Evolutionary conservation across 1,284 basidiomycete species (phyloP), one percentile per base, ranked within the genome.

Genomic region (Puccinia coronata): DNA sequence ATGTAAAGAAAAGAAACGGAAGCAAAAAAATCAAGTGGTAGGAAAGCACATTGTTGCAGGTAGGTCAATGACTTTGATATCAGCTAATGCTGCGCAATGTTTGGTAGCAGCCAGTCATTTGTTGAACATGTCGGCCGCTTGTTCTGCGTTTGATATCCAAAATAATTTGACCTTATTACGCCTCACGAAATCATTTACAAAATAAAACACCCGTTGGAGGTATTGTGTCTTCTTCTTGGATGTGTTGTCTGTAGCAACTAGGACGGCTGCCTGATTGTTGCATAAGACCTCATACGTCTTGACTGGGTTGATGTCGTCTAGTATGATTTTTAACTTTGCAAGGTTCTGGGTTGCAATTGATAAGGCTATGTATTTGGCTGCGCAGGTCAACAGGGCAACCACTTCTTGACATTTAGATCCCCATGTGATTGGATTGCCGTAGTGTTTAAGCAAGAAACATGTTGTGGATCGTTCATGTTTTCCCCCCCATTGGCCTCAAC

Each of bases 391-490:
- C 47, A 51, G 23, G 1, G 69, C 69, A 2, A 71, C 69, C 2
- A 71, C 28, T 9, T 34, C 18, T 25, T 71, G 69, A n/a, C 69
- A 43, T 25, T 49, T 41, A 18, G 69, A 71, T 16, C 47, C 49
- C 69, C 69, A 71, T 5, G 69, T 34, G 49, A 71, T 71, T 23
- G 69, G 69, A 31, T 47, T 51, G 12, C 69, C 41, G 23, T 23
- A 31, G 25, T 34, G 41, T 51, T 71, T 20, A 23, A 71, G 41
- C 18, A 71, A 9, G 20, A 25, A 71, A 8, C 69, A 41, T 43
- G 39, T 25, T 20, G 69, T 51, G 11, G 23, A 47, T 18, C 69
- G 41, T 20, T 34, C 34, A 70, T 70, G 67, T 43, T 70, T 25
- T 9, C 67, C 67, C 3, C 67, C 67, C 67, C 67, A 70, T n/a